Base-by-base conservation (phyloP, 352 stramenopile species). In the Pythium sukuiense region DNA sequence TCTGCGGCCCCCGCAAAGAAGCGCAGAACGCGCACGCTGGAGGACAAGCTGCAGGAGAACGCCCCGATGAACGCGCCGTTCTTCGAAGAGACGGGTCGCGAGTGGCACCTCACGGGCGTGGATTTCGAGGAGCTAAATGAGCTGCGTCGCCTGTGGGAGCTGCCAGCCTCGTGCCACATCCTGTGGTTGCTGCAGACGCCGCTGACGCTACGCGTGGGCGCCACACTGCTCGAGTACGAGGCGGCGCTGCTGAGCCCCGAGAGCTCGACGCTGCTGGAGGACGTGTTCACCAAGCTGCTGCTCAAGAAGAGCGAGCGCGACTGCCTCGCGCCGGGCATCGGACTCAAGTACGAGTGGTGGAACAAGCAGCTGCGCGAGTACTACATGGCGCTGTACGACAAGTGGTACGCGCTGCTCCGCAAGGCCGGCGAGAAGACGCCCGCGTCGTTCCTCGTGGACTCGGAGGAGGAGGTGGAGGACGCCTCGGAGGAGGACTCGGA, bases 331-430 rank as follows among this genome's bases (percentile, higher is more conserved):
- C 78, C 82, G 39, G 87, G 87, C 18, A 83, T 93, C 33, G 85
- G 85, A 2, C 83, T 95, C 49, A 89, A 91, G 74, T 95, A 95
- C 65, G 83, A 92, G 69, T 93, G 85, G 85, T 95, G 87, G 87
- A 92, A 90, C 76, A 92, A 93, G 65, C 87, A 93, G 60, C 71
- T 95, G 62, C 80, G 81, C 9, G 79, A 90, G 62, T 90, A 93
- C 73, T 95, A 93, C 72, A 76, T 88, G 61, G 76, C 77, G 45
- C 74, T 91, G 72, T 95, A 95, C 72, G 76, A 89, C 63, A 89
- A 91, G 55, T 91, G 80, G 85, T 91, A 90, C 63, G 76, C 81
- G 41, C 71, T 93, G 61, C 67, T 93, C 59, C 80, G 80, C 18
- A 92, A 91, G 57, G 83, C 87, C 1, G 81, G 83, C 20, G 85